Conservation (phyloP, 1,284 basidiomycete species). For the Austroboletus sp. region DNA sequence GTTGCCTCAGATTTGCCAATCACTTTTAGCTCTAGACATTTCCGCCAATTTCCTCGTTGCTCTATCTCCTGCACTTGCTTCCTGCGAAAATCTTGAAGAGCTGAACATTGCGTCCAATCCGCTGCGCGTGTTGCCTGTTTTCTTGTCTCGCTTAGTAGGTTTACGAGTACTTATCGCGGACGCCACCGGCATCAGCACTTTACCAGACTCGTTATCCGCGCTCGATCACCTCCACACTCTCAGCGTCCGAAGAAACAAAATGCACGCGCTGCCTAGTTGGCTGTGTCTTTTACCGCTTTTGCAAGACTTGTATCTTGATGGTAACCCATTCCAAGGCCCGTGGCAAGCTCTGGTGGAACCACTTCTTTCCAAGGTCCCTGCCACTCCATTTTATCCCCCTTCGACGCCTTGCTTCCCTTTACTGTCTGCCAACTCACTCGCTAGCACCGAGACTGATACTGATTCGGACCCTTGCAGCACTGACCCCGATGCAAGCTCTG, state of each 20-base stretch:
- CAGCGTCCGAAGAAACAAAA: conserved; percentile 80
- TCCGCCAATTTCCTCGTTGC: conserved; percentile 79
- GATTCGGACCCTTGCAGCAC: conserved; percentile 50
- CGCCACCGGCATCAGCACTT: conserved; percentile 68
- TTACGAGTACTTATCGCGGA: conserved; percentile 88
- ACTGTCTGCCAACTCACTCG: conserved; percentile 39
- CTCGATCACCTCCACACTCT: conserved; percentile 78
- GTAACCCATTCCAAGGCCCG: conserved; percentile 87
- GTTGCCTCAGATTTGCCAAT: conserved; percentile 65
- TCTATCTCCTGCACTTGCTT: conserved; percentile 71
- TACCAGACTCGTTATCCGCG: conserved; percentile 64
- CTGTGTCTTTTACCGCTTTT: conserved; percentile 77
- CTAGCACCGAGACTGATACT: conserved; percentile 45
- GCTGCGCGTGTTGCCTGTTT: conserved; percentile 75
- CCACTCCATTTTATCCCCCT: conserved; percentile 58
- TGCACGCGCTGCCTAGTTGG: conserved; percentile 90
- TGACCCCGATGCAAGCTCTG: conserved; percentile 27
- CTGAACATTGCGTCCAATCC: conserved; percentile 90
- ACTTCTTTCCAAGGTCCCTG: conserved; percentile 55
- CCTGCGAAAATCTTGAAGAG: conserved; percentile 82
- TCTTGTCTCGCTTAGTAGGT: conserved; percentile 67
- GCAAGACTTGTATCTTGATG: conserved; percentile 84
- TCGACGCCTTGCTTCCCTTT: conserved; percentile 57
- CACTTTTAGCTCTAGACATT: conserved; percentile 84
- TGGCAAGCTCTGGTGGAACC: conserved; percentile 88